Base-by-base conservation (phyloP, 441 rosid species). In the Raphanus hybrid region DNA sequence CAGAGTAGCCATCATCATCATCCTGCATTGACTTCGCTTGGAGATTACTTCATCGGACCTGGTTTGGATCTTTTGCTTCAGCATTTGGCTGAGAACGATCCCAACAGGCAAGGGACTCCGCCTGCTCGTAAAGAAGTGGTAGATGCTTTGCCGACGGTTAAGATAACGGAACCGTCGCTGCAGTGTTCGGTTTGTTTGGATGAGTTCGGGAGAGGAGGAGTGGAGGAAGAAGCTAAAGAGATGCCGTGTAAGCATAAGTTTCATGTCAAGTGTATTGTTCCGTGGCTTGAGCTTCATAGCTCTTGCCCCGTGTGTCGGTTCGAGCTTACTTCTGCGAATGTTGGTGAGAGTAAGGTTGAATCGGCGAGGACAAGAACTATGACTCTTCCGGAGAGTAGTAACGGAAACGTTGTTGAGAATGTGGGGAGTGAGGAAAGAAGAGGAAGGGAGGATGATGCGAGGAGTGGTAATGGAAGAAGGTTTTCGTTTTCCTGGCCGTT, bases 401-500 rank as follows among this genome's bases (percentile, higher is more conserved):
- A 58, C 10, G 27, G 79, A 65, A 74, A 37, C 54, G 18, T 27
- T 32, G 75, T 41, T 79, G 72, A 71, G 39, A 79, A 55, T 78
- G 76, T 82, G 26, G 78, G 64, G 16, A 60, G 54, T 54, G 88
- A 23, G 26, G 26, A 23, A 23, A 34, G 37, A 20, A 34, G 39
- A 34, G 39, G 80, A 77, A 86, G 82, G 23, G 85, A 81, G 39
- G 87, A 64, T 57, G 88, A 76, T 32, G n/a, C 16, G 20, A 75
- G 89, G 74, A 88, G 73, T 0, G 83, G 81, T 29, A 78, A 66
- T 61, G 90, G 90, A 41, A 84, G 98, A 72, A 80, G 97, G 87
- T 93, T 89, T 67, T 80, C 92, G 3, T 48, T 91, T 65, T 90
- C 86, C 8, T 92, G 97, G 98, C 97, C 89, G 8, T 89, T 93